Evolutionary conservation across 441 rosid species (phyloP), one percentile per base, ranked within the genome.

Genomic region (Pelargonium fulgidum): DNA sequence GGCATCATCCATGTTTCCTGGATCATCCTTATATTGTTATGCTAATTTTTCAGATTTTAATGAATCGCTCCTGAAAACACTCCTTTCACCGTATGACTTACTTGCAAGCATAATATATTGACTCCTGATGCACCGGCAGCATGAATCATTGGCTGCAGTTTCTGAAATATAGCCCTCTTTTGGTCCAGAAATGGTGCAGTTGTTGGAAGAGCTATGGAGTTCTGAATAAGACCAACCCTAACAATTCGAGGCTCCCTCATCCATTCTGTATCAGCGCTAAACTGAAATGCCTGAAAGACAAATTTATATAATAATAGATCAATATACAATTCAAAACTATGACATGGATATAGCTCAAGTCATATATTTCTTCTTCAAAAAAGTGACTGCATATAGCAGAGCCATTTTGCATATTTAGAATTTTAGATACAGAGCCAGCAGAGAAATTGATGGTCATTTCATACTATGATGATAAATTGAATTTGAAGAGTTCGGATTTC

Each of bases 1-100:
- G 99, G 97, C 97, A 91, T 94, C 54, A 73, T 91, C 99, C 97
- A 94, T 68, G 97, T 94, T 87, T 94, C 97, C 99, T 93, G 61
- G 19, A 66, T 59, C 7, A 63, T 7, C 29, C 24, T 17, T 19
- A 14, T 1, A 70, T 56, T 39, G 69, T 48, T 62, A 65, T 20
- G 50, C 17, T 7, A 13, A 66, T 52, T 7, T 56, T 71, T 64
- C 70, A 50, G 10, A 63, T 58, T 14, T 44, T 19, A 66, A 17
- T 9, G 33, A 45, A 67, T 41, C 19, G 12, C 41, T 26, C 17
- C 3, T 6, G 36, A 42, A 63, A 64, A 16, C 50, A 59, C 13
- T 59, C n/a, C 26, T 5, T 47, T 50, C 3, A 16, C 13, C 68
- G 10, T 41, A 29, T 0, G 0, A 75, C 77, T 70, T 72, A 89